Base-by-base conservation (phyloP, 1,139 yeast genomes). In the Yamadazyma siamensis region DNA sequence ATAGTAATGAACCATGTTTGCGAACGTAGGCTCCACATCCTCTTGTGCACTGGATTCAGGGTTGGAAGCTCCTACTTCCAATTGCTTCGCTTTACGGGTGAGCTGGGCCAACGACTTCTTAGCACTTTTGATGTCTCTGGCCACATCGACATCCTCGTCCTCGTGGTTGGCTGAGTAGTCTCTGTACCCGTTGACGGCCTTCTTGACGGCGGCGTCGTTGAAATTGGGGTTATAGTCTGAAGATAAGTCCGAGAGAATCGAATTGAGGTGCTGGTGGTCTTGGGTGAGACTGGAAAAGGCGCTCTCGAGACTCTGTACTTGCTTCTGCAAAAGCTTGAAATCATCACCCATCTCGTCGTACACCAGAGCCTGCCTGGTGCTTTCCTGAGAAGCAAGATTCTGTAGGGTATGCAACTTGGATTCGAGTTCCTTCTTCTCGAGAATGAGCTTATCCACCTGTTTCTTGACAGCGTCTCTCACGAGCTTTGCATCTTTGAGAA, bases 201-300 rank as follows among this genome's bases (percentile, higher is more conserved):
- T 71, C 50, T 86, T 86, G 13, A 89, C 96, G 0, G 89, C 94
- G 4, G 79, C 76, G 55, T 89, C 96, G 51, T 88, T 89, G 61
- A 85, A 87, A 52, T 88, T 88, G 21, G 94, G 96, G 50, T 89
- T 87, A 52, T 86, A 86, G 33, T 79, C 75, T 3, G 62, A 52
- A 15, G 72, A 60, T 59, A 84, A 58, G 6, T 57, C 54, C 5
- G 54, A 52, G 28, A 84, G 54, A 14, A 77, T 59, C 1, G 36
- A 32, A 41, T 77, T 80, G 32, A 80, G 50, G 15, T 28, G 27
- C 17, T 26, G n/a, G 5, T 21, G 17, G 23, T 25, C 24, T 2
- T 23, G 20, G 8, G 24, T 15, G 10, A 26, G 21, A 19, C 16
- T 14, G 4, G 31, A 5, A 2, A 18, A 13, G 2, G 15, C 15